phyloP scores from a whole-genome alignment of 306 rosid genomes.

The Urtica urens region DNA sequence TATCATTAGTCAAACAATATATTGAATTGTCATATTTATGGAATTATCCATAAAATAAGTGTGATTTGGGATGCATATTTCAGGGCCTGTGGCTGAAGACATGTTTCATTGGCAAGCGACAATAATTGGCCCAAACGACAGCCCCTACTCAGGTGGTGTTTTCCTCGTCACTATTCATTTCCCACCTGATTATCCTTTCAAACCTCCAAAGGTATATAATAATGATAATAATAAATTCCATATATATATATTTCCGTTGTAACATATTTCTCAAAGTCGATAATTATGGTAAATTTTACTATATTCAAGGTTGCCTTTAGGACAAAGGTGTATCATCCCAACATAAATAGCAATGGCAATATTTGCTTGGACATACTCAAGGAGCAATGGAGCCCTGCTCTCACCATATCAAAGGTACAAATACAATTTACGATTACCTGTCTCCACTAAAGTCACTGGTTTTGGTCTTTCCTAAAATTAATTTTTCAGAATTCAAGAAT shows the following conservation, averaged over 20 bases:
- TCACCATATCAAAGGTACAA: slow-evolving; percentile 78
- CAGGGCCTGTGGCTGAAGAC: slow-evolving; percentile 86
- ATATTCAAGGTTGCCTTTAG: slow-evolving; percentile 71
- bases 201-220: slow-evolving; percentile 75
- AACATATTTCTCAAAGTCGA: not conserved
- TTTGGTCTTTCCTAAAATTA: too few species aligned
- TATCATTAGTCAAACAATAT: not conserved
- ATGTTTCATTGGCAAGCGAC: slow-evolving; percentile 99
- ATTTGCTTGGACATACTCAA: slow-evolving; percentile 87
- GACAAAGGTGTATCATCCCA: slow-evolving; percentile 91
- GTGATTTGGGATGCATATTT: slow-evolving; percentile 7
- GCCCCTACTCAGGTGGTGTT: slow-evolving; percentile 92
- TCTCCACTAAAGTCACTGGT: too few species aligned
- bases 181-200: slow-evolving; percentile 94
- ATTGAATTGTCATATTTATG: not conserved
- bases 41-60: not conserved
- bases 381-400: slow-evolving; percentile 99
- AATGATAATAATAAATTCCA: not conserved
- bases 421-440: too few species aligned
- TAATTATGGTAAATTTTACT: not conserved
- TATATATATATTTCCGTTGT: not conserved
- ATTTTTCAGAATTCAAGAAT: too few species aligned
- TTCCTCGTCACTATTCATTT: slow-evolving; percentile 83
- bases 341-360: slow-evolving; percentile 75
- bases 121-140: slow-evolving; percentile 89